Evolutionary conservation across 345 rosid species (phyloP).

Genomic region (Eucalyptus virginea): DNA sequence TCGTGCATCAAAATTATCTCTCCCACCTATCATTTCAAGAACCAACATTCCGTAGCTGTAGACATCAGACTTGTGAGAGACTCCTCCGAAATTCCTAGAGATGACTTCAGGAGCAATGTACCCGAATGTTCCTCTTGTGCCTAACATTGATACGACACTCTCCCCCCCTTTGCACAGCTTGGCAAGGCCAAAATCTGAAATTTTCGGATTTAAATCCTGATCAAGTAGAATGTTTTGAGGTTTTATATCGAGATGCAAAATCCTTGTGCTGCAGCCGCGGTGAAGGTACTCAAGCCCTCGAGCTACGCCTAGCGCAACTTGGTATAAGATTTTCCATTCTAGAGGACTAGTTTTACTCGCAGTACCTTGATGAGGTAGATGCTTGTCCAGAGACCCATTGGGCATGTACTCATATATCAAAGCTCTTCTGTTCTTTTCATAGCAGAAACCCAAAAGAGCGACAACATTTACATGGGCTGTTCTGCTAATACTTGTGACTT

Average conservation of each 20-base stretch:
- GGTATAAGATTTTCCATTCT: not conserved
- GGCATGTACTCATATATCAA: no score
- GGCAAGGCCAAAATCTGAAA: conserved; percentile 45
- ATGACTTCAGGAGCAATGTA: conserved; percentile 19
- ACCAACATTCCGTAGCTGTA: conserved; percentile 41
- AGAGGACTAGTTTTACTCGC: not conserved
- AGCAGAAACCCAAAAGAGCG: conserved; percentile 24
- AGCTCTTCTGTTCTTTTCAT: conserved; percentile 7
- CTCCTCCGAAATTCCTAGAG: not conserved
- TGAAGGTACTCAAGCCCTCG: conserved; percentile 44
- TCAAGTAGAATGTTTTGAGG: conserved; percentile 36
- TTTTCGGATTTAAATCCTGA: conserved; percentile 17
- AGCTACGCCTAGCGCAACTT: conserved; percentile 16
- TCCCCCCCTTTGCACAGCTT: conserved; percentile 18
- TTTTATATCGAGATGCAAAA: conserved; percentile 37
- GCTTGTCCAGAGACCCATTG: not conserved
- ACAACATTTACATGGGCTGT: not conserved
- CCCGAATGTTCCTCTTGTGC: conserved; percentile 25
- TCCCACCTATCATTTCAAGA: conserved; percentile 21
- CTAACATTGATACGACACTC: conserved; percentile 12
- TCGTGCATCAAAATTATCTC: not conserved
- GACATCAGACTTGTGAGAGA: conserved; percentile 27
- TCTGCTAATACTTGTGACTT: conserved; percentile 13
- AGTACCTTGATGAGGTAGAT: not conserved
- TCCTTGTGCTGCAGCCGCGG: conserved; percentile 34